Evolutionary conservation across 2,329 filamentous ascomycete genomes (phyloP).

Genomic region (Ophidiomyces ophidiicola): DNA sequence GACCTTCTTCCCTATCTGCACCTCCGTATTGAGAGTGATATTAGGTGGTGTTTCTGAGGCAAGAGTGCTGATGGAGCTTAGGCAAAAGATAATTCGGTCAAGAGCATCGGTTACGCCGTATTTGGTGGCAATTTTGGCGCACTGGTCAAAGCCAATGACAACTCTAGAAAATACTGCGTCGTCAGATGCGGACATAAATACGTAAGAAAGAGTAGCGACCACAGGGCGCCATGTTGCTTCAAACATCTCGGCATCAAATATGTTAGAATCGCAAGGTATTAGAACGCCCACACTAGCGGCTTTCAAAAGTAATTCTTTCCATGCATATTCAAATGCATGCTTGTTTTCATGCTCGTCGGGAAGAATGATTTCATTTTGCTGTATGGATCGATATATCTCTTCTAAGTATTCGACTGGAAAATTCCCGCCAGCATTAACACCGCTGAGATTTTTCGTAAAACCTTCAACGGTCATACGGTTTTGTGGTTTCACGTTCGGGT

Average conservation of each 20-base stretch:
- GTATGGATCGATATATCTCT: slow-evolving; percentile 82
- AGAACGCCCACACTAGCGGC: slow-evolving; percentile 63
- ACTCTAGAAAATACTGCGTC: slow-evolving; percentile 90
- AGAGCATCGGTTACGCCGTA: slow-evolving; percentile 75
- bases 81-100: slow-evolving; percentile 81
- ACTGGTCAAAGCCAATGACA: slow-evolving; percentile 90
- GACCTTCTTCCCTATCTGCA: slow-evolving; percentile 79
- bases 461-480: slow-evolving; percentile 75
- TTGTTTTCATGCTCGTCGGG: slow-evolving; percentile 96
- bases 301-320: slow-evolving; percentile 87
- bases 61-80: slow-evolving; percentile 82
- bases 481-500: slow-evolving; percentile 63
- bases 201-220: slow-evolving; percentile 86
- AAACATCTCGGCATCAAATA: slow-evolving; percentile 97
- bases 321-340: slow-evolving; percentile 92
- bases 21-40: slow-evolving; percentile 85
- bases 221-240: slow-evolving; percentile 90
- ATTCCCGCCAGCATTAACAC: slow-evolving; percentile 73
- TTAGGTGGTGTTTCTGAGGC: slow-evolving; percentile 64
- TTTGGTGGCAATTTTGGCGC: slow-evolving; percentile 77
- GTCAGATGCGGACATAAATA: slow-evolving; percentile 97
- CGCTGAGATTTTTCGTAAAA: slow-evolving; percentile 80
- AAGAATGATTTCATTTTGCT: slow-evolving; percentile 84
- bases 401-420: slow-evolving; percentile 75
- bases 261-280: slow-evolving; percentile 73